phyloP scores from a whole-genome alignment of 768 basidiomycete species.

The Boletellus emodensis region DNA sequence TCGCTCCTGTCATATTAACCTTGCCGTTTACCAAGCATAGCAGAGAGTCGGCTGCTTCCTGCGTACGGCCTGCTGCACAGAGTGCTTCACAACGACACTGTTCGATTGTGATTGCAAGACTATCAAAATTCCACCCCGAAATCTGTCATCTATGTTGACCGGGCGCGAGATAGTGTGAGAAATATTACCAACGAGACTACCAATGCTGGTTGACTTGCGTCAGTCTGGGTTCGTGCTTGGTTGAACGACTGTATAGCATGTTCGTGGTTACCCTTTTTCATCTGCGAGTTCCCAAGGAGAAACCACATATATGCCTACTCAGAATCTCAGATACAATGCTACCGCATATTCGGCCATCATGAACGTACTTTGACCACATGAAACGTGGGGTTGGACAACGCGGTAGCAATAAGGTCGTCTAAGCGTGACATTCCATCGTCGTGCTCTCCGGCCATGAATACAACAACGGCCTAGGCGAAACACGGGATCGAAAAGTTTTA shows the following conservation, averaged over 20 bases:
- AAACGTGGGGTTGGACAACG: not conserved
- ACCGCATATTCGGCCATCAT: no score
- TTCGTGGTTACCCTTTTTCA: not conserved
- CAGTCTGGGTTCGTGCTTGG: not conserved
- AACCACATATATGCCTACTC: not conserved
- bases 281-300: not conserved
- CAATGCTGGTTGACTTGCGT: not conserved
- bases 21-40: no score
- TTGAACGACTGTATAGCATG: not conserved
- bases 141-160: not conserved
- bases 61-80: no score
- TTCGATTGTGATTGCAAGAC: not conserved
- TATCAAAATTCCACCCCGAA: constrained; percentile 9
- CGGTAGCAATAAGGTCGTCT: not conserved
- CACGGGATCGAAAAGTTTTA: no score
- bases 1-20: no score
- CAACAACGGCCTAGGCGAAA: no score
- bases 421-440: constrained; percentile 3
- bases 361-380: not conserved
- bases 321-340: not conserved
- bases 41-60: no score
- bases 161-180: no score
- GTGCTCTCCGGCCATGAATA: constrained; percentile 5
- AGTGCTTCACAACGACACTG: constrained; percentile 3
- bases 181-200: not conserved